Evolutionary conservation across 1,284 basidiomycete species (phyloP), one percentile per base, ranked within the genome.

Genomic region (Sporisorium scitamineum): DNA sequence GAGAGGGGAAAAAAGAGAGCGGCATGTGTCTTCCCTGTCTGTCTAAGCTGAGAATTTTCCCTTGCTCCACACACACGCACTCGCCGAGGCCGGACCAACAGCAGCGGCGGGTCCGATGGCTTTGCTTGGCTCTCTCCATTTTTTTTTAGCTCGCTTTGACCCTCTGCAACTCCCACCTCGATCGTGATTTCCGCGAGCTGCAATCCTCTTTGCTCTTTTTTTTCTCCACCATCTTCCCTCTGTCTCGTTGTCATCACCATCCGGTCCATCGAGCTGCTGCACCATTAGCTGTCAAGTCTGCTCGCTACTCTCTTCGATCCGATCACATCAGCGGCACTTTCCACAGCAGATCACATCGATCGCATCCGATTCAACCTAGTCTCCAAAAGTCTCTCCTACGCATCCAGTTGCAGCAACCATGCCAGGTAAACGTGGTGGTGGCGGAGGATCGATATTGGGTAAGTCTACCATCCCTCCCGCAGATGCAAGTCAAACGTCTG

Each of bases 371-470:
- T 34, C 24, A 16, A 26, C 44, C 9, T 10, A 22, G 10, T 18
- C n/a, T n/a, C n/a, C 55, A 18, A 10, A 22, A 13, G 27, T 20
- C 27, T n/a, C 27, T 29, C 10, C 18, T 13, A 8, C 42, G 18
- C 24, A n/a, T 16, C 26, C 26, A 29, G 9, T 3, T 29, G 11
- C 11, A 37, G 29, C 20, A 53, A 54, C 64, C 31, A 80, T 80
- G 78, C 61, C 72, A 42, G 61, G 65, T 27, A 75, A 79, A 64
- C 68, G 77, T 13, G 73, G 66, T 22, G 77, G 68, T 45, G 74
- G 73, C 13, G 68, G 78, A 37, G 69, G 18, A 55, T 76, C 37
- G 79, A 80, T 26, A 68, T 77, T 18, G 72, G 79, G 78, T 80
- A 55, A 72, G 78, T 68, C 13, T 7, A 6, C 27, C 7, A 16